Percentiles rank a stretch among this genome's conserved stretches.
These are phyloP conservation scores for Colletotrichum sp. DNA, from an alignment of 2,329 filamentous ascomycete genomes.

Conservation along the genomic window DNA sequence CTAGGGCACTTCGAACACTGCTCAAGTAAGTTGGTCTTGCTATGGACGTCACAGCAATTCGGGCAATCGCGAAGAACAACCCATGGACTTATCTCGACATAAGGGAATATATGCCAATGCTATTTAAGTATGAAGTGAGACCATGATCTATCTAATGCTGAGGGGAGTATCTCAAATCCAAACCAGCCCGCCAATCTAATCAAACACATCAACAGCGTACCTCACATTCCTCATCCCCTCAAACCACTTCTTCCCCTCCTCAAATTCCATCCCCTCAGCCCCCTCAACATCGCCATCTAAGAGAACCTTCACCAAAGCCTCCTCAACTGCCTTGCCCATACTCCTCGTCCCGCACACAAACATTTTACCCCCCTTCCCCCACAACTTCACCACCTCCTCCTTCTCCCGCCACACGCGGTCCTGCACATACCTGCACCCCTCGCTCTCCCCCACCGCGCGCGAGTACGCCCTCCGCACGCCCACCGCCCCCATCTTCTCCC, in stretches of 20 bases:
- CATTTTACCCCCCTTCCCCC: slow-evolving; percentile 49
- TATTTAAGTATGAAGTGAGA: accelerated
- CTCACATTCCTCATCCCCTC: slow-evolving; percentile 57
- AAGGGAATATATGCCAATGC: not conserved
- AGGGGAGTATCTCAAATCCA: not conserved
- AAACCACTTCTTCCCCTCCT: slow-evolving; percentile 51
- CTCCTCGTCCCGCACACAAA: slow-evolving; percentile 65
- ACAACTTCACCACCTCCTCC: slow-evolving; percentile 34
- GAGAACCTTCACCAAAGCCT: slow-evolving; percentile 26
- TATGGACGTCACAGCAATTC: accelerated
- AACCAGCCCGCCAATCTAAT: slow-evolving; percentile 32
- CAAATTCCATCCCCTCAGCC: slow-evolving; percentile 32
- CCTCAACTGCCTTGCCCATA: slow-evolving; percentile 46
- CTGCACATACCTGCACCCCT: slow-evolving; percentile 55
- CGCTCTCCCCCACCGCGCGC: slow-evolving; percentile 42
- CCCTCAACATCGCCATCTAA: slow-evolving; percentile 27
- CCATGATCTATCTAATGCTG: not conserved
- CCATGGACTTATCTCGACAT: accelerated
- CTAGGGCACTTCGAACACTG: not conserved
- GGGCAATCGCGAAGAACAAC: not conserved
- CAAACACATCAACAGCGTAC: slow-evolving; percentile 67
- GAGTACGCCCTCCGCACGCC: slow-evolving; percentile 63
- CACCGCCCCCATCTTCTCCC: slow-evolving; percentile 54
- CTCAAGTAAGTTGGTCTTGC: accelerated
- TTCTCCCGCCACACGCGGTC: slow-evolving; percentile 42